phyloP scores from a whole-genome alignment of 768 basidiomycete species.

The Cyclocybe aegerita region DNA sequence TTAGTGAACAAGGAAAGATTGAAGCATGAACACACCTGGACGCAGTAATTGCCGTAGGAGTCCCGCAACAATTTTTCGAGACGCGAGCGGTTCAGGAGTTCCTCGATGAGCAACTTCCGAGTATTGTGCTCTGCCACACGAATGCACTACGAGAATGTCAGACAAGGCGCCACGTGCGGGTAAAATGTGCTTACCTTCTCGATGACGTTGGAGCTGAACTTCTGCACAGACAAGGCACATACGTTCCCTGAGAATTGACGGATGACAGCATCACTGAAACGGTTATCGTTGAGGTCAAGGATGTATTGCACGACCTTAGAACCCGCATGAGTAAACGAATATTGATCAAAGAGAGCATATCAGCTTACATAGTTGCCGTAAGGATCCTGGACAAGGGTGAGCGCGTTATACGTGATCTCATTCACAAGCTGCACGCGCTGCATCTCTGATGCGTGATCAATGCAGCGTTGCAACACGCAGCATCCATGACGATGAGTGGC shows the following conservation, averaged over 20 bases:
- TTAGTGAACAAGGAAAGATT: not conserved
- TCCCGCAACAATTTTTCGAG: constrained; percentile 95
- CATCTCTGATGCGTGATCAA: constrained; percentile 95
- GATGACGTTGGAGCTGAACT: constrained; percentile 99
- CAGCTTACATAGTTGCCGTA: constrained; percentile 83
- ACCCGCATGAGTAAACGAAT: constrained; percentile 1
- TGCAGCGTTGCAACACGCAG: constrained; percentile 96
- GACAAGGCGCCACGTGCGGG: not conserved
- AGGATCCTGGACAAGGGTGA: constrained; percentile 97
- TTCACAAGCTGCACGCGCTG: constrained; percentile 96
- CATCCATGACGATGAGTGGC: constrained; percentile 98
- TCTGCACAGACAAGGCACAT: constrained; percentile 96
- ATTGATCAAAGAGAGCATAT: not conserved
- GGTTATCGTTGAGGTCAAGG: constrained; percentile 95
- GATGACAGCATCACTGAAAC: constrained; percentile 97
- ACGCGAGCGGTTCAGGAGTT: constrained; percentile 90
- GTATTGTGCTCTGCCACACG: constrained; percentile 96
- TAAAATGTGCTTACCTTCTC: constrained; percentile 67
- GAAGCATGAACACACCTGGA: constrained; percentile 55
- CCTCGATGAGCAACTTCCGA: constrained; percentile 92
- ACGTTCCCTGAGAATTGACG: constrained; percentile 98
- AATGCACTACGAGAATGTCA: constrained; percentile 52
- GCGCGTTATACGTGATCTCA: constrained; percentile 97
- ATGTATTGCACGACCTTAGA: constrained; percentile 95
- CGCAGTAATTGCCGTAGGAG: constrained; percentile 96